Evolutionary conservation across 1,284 basidiomycete genomes (phyloP).

Genomic region (Malassezia nana): DNA sequence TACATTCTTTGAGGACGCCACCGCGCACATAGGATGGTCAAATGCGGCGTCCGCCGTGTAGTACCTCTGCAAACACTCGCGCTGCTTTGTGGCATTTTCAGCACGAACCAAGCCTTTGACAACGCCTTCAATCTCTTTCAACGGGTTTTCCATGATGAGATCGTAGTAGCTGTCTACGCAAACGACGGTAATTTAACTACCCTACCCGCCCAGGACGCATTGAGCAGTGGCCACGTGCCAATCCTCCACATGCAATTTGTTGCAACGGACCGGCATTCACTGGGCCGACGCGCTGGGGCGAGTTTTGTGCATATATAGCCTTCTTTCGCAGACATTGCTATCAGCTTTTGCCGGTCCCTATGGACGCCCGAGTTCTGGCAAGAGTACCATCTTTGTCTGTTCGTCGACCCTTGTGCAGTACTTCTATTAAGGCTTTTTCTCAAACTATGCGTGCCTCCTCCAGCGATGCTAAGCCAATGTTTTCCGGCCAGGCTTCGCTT

Average conservation of each 20-base stretch:
- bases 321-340: too few species aligned
- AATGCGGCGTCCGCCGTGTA: slow-evolving; percentile 40
- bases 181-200: background rate
- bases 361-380: background rate
- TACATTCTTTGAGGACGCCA: slow-evolving; percentile 27
- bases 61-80: slow-evolving; percentile 31
- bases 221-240: background rate
- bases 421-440: background rate
- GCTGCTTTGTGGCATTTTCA: slow-evolving; percentile 33
- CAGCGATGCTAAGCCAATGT: slow-evolving; percentile 22
- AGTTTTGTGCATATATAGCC: too few species aligned
- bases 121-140: slow-evolving; percentile 31
- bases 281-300: background rate
- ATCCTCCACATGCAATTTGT: background rate
- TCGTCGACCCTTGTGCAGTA: background rate
- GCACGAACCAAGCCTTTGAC: slow-evolving; percentile 42
- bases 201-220: background rate
- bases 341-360: background rate
- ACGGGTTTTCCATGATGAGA: slow-evolving; percentile 38
- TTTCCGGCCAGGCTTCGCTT: slow-evolving; percentile 37
- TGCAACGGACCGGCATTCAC: background rate
- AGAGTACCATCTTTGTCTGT: background rate
- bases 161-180: background rate
- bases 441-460: slow-evolving; percentile 13
- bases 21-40: slow-evolving; percentile 43